Evolutionary conservation across 352 stramenopile species (phyloP), one percentile per base, ranked within the genome.

Genomic region (Albugo laibachii): DNA sequence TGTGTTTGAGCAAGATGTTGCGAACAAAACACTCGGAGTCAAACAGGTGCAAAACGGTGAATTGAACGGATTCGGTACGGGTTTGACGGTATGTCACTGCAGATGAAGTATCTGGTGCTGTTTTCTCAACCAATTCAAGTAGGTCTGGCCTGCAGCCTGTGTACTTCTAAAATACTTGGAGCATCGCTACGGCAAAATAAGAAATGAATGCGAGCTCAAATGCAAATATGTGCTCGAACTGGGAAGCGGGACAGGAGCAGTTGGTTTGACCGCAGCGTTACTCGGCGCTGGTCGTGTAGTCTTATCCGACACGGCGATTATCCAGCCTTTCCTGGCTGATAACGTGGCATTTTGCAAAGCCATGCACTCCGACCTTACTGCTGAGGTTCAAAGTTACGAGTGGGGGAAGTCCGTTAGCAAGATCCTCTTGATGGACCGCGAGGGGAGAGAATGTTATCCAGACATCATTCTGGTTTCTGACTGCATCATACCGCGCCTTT

Each of bases 401-500:
- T 97, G 92, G 88, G 88, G 87, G 16, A 48, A 18, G 42, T 53
- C 12, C 44, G 3, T 8, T 8, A 24, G 16, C 16, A 8, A 19
- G 3, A 24, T 24, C 8, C 20, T 43, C 3, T 24, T 24, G 8
- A 10, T 8, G 24, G 24, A 31, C 8, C 24, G 24, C 24, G 24
- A 59, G 14, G 35, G 24, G 8, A 31, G 24, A 31, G 24, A 31
- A 31, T 31, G 24, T 31, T 38, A 10, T 8, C 54, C 40, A 0
- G 68, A 85, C 47, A 49, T 97, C 21, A 72, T 98, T 20, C 61
- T 97, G 10, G 80, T 95, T 37, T 94, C 89, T 1, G 91, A 98
- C 58, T 97, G 91, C 60, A 92, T 98, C 20, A 55, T 98, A 5
- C 92, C 92, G n/a, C 80, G 93, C 31, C 59, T 98, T 21, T 98